Base-by-base conservation (phyloP, 345 rosid species). In the Brassica incana region DNA sequence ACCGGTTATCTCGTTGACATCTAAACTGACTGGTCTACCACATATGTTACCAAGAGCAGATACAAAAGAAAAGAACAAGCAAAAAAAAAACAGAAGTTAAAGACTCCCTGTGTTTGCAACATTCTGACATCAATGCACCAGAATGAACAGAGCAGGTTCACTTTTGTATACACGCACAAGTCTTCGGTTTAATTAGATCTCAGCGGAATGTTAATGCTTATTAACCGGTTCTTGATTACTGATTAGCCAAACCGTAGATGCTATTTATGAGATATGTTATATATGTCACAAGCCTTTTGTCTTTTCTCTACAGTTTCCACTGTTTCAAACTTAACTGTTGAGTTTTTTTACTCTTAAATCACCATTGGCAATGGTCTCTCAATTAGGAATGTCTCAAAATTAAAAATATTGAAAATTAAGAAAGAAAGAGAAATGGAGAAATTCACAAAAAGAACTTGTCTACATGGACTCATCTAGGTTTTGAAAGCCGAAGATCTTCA, bases 21-120 rank as follows among this genome's bases (percentile, higher is more conserved):
- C 61, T 63, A 83, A 60, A 30, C 89, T 88, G 36, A 85, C 72
- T 5, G 90, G 86, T 61, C 86, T 77, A 8, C 84, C 90, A 48
- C 84, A 87, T 7, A 77, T 62, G 29, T 18, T 33, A 50, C 80
- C 69, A 80, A 79, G 65, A n/a, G 54, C 10, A n/a, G 56, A 70
- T 29, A 45, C 68, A 69, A 32, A n/a, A 18, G 75, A 77, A 63
- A 15, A 69, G 3, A 32, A 48, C 18, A n/a, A 69, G 18, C 64
- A 20, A 20, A 20, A 69, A 50, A 62, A 32, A 18, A 63, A 4
- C 38, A 32, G 35, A 69, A 6, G 18, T 62, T 48, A 5, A 6
- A 23, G 18, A 77, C 20, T 14, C 8, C 70, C 0, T 45, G 12
- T 48, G 38, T 11, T 69, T 62, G 80, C 52, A 69, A 30, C 75